Conservation (phyloP, 2,329 filamentous ascomycete genomes). For the Trichoderma harzianum region DNA sequence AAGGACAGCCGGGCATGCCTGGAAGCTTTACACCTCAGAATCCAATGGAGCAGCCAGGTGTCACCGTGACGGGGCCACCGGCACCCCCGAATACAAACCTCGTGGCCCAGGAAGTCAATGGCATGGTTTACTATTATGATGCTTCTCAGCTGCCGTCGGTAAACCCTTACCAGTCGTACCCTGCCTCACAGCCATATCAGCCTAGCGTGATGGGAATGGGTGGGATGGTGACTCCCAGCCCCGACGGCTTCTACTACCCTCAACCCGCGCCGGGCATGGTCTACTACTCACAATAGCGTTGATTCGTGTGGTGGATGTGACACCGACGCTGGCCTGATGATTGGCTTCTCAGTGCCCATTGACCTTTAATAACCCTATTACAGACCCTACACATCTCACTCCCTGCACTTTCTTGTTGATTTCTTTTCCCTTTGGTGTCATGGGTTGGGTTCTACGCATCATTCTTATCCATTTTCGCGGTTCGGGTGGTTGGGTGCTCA, state of each 20-base stretch:
- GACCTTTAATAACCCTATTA: slow-evolving; percentile 31
- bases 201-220: slow-evolving; percentile 65
- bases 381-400: slow-evolving; percentile 13
- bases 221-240: slow-evolving; percentile 72
- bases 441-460: slow-evolving; percentile 12
- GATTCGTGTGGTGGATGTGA: slow-evolving; percentile 23
- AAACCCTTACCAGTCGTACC: slow-evolving; percentile 46
- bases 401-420: neutral
- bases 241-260: slow-evolving; percentile 68
- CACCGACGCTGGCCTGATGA: slow-evolving; percentile 23
- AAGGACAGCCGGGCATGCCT: slow-evolving; percentile 45
- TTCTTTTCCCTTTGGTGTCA: slow-evolving; percentile 9
- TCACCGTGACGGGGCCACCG: slow-evolving; percentile 31
- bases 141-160: slow-evolving; percentile 65
- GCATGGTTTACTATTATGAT: slow-evolving; percentile 95
- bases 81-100: slow-evolving; percentile 41
- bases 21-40: slow-evolving; percentile 42
- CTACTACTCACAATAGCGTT: slow-evolving; percentile 58
- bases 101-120: slow-evolving; percentile 84
- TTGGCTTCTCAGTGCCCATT: slow-evolving; percentile 26
- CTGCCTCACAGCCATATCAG: slow-evolving; percentile 51
- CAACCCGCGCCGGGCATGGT: slow-evolving; percentile 54
- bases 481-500: slow-evolving; percentile 17
- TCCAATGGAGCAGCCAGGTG: slow-evolving; percentile 37
- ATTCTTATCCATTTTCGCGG: slow-evolving; percentile 5